Conservation (phyloP, 768 basidiomycete species). For the Phaeolepiota aurea region DNA sequence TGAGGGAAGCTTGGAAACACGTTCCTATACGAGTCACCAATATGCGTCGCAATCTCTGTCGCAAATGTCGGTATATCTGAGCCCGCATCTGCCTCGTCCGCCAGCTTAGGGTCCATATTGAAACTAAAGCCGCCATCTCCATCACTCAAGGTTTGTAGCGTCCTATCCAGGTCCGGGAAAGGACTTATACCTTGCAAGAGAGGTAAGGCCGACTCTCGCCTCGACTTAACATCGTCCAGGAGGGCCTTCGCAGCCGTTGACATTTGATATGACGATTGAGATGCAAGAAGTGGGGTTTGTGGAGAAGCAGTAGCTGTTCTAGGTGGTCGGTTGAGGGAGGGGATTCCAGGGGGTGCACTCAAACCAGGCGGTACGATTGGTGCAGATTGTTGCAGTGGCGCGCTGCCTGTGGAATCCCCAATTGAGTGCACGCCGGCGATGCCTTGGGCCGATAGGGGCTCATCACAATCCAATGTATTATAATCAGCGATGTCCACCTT, state of each 20-base stretch:
- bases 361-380: slow-evolving; percentile 39
- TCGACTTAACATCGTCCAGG: slow-evolving; percentile 73
- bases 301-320: slow-evolving; percentile 43
- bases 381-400: too few species aligned
- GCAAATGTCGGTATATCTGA: slow-evolving; percentile 45
- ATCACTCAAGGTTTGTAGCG: slow-evolving; percentile 61
- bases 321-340: slow-evolving; percentile 43
- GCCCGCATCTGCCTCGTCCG: slow-evolving; percentile 32
- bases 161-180: slow-evolving; percentile 88
- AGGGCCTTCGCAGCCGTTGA: slow-evolving; percentile 79
- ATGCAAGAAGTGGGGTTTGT: slow-evolving; percentile 42
- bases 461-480: too few species aligned
- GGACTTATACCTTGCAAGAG: slow-evolving; percentile 40
- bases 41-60: slow-evolving; percentile 42
- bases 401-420: too few species aligned
- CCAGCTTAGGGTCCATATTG: slow-evolving; percentile 75
- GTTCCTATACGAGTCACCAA: slow-evolving; percentile 59
- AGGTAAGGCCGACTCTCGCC: slow-evolving; percentile 51
- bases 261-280: slow-evolving; percentile 72
- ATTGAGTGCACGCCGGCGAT: too few species aligned
- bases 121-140: slow-evolving; percentile 78
- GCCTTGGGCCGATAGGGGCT: too few species aligned
- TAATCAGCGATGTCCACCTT: too few species aligned
- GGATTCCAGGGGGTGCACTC: slow-evolving; percentile 55
- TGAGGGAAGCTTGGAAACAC: slow-evolving; percentile 48